Conservation (phyloP, 176 grass and related monocot species). For the Lolium multiflorum region DNA sequence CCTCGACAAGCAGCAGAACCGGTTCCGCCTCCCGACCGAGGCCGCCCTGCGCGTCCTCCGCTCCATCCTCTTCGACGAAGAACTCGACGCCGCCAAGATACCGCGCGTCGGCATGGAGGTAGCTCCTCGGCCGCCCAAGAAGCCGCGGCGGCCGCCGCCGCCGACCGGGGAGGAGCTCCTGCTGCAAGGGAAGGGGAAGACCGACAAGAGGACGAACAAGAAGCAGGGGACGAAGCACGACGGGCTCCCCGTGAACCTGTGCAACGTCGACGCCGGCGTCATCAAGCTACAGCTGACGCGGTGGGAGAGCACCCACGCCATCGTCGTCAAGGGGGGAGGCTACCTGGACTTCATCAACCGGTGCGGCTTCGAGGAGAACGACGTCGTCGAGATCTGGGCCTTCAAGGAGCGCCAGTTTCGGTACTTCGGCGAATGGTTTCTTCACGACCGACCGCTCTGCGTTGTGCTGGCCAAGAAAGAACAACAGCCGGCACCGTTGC, state of each 20-base stretch:
- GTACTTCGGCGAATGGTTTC: slow-evolving; percentile 14
- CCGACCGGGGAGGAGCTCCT: background rate
- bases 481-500: background rate
- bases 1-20: slow-evolving; percentile 43
- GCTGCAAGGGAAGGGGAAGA: background rate
- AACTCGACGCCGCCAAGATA: slow-evolving; percentile 41
- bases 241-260: slow-evolving; percentile 24
- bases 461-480: slow-evolving; percentile 39
- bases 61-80: background rate
- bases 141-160: background rate
- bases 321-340: slow-evolving; percentile 38
- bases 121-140: background rate
- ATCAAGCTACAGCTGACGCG: slow-evolving; percentile 15
- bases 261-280: background rate
- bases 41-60: background rate
- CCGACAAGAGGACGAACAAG: background rate
- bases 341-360: slow-evolving; percentile 23
- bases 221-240: slow-evolving; percentile 25
- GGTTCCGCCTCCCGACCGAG: slow-evolving; percentile 34
- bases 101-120: background rate
- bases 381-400: slow-evolving; percentile 26
- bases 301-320: slow-evolving; percentile 27
- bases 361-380: background rate
- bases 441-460: slow-evolving; percentile 42
- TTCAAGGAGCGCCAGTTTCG: slow-evolving; percentile 7